Base-by-base conservation (phyloP, 768 basidiomycete genomes). In the Lactarius akahatsu region DNA sequence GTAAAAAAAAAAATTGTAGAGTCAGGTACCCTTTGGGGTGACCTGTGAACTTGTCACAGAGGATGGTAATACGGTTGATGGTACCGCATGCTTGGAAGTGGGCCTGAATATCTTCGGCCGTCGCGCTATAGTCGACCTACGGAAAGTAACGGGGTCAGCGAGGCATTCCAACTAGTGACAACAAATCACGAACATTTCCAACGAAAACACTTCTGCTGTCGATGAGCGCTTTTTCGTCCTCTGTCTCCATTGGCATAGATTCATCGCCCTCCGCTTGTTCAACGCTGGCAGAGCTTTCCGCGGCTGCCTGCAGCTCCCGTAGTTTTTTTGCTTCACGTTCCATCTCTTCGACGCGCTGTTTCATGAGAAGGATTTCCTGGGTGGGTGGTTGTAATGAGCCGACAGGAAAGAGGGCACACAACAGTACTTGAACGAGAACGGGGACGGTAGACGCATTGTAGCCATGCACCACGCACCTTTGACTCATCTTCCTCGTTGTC, bases 1-100 rank as follows among this genome's bases (percentile, higher is more conserved):
- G 18, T 67, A 62, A n/a, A 32, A 62, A 55, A 10, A 50, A 16
- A 5, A 34, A 36, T 36, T 32, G 36, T 9, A 3, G 70, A 74
- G 59, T 75, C 80, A 38, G 70, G 40, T 56, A 95, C 95, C 97
- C 97, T 86, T 98, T 98, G 57, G 97, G 96, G 79, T 98, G 96
- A 57, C 97, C 97, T 28, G 96, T 98, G 78, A 96, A 98, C 80
- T 98, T 98, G 85, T 99, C 97, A 77, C 96, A 98, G 34, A 99
- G 87, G 74, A 99, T 99, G 0, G 97, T 99, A 52, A 99, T 95
- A 72, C 97, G 87, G 80, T 99, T 99, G 78, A 99, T 99, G 18
- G 92, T 94, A 7, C 97, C 97, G 74, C 96, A 98, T 18, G 96
- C 89, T 76, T 95, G 92, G 80, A 99, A 99, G 77, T 98, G 96